Evolutionary conservation across 2,329 filamentous ascomycete species (phyloP).

Genomic region (Fusarium sp.): DNA sequence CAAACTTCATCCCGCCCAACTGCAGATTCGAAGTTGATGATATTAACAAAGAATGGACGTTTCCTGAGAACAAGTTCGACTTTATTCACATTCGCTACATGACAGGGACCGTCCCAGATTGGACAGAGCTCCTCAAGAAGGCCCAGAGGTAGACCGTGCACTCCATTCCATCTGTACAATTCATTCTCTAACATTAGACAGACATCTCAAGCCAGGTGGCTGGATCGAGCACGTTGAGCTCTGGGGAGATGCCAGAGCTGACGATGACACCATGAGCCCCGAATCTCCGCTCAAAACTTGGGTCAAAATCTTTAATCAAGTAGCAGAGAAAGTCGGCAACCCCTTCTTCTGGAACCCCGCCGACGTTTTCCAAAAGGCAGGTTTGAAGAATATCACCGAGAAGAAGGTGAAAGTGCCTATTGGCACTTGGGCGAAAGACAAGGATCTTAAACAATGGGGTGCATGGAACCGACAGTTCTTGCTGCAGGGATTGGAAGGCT

Average conservation of each 20-base stretch:
- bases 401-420: constrained; percentile 17
- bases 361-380: constrained; percentile 9
- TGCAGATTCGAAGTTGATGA: constrained; percentile 30
- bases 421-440: constrained; percentile 25
- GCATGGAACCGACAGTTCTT: constrained; percentile 29
- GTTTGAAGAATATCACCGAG: constrained; percentile 13
- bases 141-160: not conserved
- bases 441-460: constrained; percentile 28
- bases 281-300: constrained; percentile 26
- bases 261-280: constrained; percentile 13
- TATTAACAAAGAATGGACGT: constrained; percentile 26
- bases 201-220: constrained; percentile 13
- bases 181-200: rapidly evolving
- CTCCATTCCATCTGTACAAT: rapidly evolving
- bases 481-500: constrained; percentile 14
- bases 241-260: constrained; percentile 17
- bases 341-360: constrained; percentile 23
- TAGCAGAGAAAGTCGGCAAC: constrained; percentile 18
- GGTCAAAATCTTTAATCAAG: constrained; percentile 14
- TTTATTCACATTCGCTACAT: constrained; percentile 25
- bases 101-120: constrained; percentile 23
- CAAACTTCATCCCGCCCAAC: constrained; percentile 9
- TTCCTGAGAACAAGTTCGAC: constrained; percentile 13
- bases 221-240: constrained; percentile 30
- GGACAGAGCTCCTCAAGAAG: constrained; percentile 5